A percentile compares a stretch with the other conserved stretches of the same genome.
phyloP scores from a whole-genome alignment of 108 stramenopile species.

The Epithemia pelagica region DNA sequence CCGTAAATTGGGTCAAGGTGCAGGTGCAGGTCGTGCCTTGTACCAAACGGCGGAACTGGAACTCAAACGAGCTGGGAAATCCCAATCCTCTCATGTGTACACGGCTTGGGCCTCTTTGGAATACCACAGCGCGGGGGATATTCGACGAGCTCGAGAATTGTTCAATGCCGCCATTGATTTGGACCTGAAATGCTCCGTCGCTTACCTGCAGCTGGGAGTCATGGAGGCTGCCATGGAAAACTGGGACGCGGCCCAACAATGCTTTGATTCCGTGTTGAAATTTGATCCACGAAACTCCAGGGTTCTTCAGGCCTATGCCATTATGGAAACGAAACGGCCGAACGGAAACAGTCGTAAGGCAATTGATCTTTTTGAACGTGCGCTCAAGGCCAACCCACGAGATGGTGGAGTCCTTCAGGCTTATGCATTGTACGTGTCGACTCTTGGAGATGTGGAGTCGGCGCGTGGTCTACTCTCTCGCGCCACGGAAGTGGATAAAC shows the following conservation, averaged over 20 bases:
- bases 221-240: conserved; percentile 77
- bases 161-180: conserved; percentile 56
- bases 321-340: conserved; percentile 82
- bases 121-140: conserved; percentile 57
- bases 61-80: conserved; percentile 45
- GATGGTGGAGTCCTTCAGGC: conserved; percentile 85
- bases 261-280: conserved; percentile 71
- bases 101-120: conserved; percentile 87
- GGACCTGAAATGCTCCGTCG: conserved; percentile 73
- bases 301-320: conserved; percentile 83
- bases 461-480: conserved; percentile 67
- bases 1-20: conserved; percentile 66
- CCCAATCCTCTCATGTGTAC: conserved; percentile 67
- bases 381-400: conserved; percentile 66
- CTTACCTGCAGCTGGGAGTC: conserved; percentile 73
- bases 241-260: conserved; percentile 61
- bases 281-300: conserved; percentile 83
- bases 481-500: conserved; percentile 72
- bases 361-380: conserved; percentile 80
- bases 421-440: conserved; percentile 76
- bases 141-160: conserved; percentile 49
- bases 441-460: conserved; percentile 76
- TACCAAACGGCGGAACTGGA: conserved; percentile 71
- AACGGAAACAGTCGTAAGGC: conserved; percentile 65
- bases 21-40: conserved; percentile 63